A percentile compares a stretch with the other conserved stretches of the same genome.
phyloP scores from a whole-genome alignment of 805 yeast species.

The Ogataea paraovalis region DNA sequence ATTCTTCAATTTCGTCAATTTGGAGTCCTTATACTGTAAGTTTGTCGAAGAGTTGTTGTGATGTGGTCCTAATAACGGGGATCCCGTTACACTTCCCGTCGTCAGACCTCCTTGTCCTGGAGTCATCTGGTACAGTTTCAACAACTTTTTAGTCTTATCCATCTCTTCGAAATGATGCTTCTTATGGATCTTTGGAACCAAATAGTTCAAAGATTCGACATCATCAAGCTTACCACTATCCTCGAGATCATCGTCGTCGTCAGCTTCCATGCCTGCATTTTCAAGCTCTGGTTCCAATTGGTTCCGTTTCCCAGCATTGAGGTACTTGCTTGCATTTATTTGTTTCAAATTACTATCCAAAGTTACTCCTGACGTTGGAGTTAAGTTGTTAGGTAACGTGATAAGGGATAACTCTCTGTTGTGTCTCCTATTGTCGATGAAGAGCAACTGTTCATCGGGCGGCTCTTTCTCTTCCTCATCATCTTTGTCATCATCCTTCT shows the following conservation, averaged over 20 bases:
- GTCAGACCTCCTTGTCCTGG: background rate
- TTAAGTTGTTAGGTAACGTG: constrained; percentile 17
- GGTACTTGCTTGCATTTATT: background rate
- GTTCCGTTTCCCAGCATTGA: background rate
- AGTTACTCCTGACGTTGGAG: constrained; percentile 22
- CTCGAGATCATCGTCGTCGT: constrained; percentile 3
- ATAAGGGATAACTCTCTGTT: constrained; percentile 9
- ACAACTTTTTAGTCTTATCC: background rate
- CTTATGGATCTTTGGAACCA: background rate
- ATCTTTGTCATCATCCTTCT: too few relatives aligned
- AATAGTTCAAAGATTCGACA: background rate
- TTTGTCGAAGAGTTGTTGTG: background rate
- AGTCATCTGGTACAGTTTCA: background rate
- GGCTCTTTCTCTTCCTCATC: background rate
- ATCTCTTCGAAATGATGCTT: background rate
- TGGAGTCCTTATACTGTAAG: constrained; percentile 13
- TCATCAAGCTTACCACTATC: background rate
- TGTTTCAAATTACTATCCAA: constrained; percentile 8
- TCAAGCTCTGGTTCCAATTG: background rate
- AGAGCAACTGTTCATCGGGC: background rate
- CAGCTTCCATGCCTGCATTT: background rate
- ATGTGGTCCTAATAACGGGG: background rate
- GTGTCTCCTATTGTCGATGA: background rate
- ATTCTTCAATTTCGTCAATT: constrained; percentile 21
- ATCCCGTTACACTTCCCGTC: background rate